Evolutionary conservation across 1,139 yeast species (phyloP), one percentile per base, ranked within the genome.

Genomic region (Geotrichum klebahnii): DNA sequence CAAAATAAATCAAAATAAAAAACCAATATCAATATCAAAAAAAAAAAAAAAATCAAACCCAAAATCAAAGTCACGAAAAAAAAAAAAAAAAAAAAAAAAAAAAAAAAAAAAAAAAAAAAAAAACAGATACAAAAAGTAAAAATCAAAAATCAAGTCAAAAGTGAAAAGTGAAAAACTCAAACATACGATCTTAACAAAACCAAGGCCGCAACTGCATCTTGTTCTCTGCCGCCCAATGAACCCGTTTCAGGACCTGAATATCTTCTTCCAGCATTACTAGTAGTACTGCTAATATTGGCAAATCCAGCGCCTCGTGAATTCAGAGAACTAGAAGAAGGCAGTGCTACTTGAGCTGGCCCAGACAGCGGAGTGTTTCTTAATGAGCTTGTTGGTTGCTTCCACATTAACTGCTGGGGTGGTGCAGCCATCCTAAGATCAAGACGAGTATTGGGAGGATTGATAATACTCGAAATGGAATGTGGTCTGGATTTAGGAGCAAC

Each of bases 191-290:
- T 34, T 12, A 50, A 32, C 28, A 37, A 45, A 6, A 50, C 53
- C n/a, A 50, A 29, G 2, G 53, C 53, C 5, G 53, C 53, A 43
- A 50, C 35, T 6, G 53, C 53, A 5, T 50, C 53, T 17, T 46
- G 40, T 23, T 50, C 53, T 9, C 46, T 36, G 9, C 41, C 48
- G 10, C 29, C 29, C 9, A 26, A 10, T 26, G 6, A n/a, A n/a
- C n/a, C n/a, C n/a, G n/a, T n/a, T n/a, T n/a, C n/a, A n/a, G n/a
- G n/a, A n/a, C n/a, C n/a, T n/a, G n/a, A n/a, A n/a, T n/a, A n/a
- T n/a, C n/a, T n/a, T n/a, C n/a, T n/a, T n/a, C n/a, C n/a, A n/a
- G n/a, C n/a, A n/a, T n/a, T n/a, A n/a, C n/a, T n/a, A n/a, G n/a
- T n/a, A n/a, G n/a, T n/a, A n/a, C n/a, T n/a, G n/a, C n/a, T n/a